These are phyloP conservation scores for Bimuria novae-zelandiae DNA, from an alignment of 2,329 filamentous ascomycete species.

Conservation along the genomic window DNA sequence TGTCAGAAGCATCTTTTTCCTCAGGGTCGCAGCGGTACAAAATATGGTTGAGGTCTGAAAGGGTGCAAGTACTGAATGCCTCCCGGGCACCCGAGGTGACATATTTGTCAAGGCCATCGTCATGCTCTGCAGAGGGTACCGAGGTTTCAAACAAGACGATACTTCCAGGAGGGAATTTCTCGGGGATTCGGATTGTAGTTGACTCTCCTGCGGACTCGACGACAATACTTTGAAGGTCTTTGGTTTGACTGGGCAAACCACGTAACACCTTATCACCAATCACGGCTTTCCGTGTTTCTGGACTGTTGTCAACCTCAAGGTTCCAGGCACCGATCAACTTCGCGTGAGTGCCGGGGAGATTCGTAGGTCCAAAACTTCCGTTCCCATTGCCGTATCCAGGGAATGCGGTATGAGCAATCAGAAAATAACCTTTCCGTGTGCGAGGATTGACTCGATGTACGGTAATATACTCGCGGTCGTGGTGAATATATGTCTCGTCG, in stretches of 20 bases:
- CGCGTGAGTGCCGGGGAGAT: constrained; percentile 81
- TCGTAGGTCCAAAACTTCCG: constrained; percentile 76
- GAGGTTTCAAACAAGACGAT: constrained; percentile 96
- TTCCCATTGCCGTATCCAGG: constrained; percentile 87
- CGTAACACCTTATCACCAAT: constrained; percentile 72
- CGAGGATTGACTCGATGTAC: constrained; percentile 93
- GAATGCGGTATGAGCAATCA: constrained; percentile 95
- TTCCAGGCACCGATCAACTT: constrained; percentile 89
- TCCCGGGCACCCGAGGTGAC: constrained; percentile 80
- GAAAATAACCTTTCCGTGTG: constrained; percentile 89
- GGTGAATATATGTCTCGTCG: constrained; percentile 93
- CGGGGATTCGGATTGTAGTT: constrained; percentile 78
- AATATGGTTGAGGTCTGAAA: constrained; percentile 88
- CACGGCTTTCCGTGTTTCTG: constrained; percentile 68
- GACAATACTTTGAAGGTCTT: constrained; percentile 72
- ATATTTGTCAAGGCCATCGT: constrained; percentile 80
- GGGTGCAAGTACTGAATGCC: constrained; percentile 74
- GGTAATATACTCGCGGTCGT: constrained; percentile 94
- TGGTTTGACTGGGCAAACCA: constrained; percentile 82
- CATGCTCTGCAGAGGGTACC: constrained; percentile 86
- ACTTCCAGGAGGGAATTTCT: constrained; percentile 88
- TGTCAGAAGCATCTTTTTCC: constrained; percentile 77
- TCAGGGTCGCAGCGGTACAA: constrained; percentile 92
- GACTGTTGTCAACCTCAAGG: constrained; percentile 81
- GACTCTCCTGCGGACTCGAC: constrained; percentile 74